Conservation (phyloP, 2,329 filamentous ascomycete genomes). For the Exophiala phaeomuriformis region DNA sequence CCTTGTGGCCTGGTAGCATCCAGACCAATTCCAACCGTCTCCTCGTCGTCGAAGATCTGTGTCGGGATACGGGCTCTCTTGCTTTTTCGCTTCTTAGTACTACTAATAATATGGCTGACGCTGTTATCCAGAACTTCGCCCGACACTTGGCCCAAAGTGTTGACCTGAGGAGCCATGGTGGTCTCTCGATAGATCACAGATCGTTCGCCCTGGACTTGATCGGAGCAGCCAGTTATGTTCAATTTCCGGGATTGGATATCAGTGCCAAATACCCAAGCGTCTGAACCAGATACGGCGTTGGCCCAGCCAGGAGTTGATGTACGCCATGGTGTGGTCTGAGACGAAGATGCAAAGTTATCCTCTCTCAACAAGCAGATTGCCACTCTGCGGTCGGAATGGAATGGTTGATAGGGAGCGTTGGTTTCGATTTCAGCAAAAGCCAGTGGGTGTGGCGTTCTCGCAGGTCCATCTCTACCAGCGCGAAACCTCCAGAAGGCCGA, state of each 20-base stretch:
- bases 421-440: slow-evolving; percentile 88
- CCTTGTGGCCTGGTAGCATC: neutral
- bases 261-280: slow-evolving; percentile 50
- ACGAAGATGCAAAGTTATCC: neutral
- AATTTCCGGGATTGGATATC: slow-evolving; percentile 35
- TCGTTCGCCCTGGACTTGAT: slow-evolving; percentile 3
- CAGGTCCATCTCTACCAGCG: slow-evolving; percentile 36
- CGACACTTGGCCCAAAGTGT: neutral
- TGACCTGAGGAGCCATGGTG: slow-evolving; percentile 4
- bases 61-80: slow-evolving; percentile 14
- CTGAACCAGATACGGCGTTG: slow-evolving; percentile 16
- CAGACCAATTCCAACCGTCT: neutral
- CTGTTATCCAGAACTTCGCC: slow-evolving; percentile 44
- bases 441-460: slow-evolving; percentile 48
- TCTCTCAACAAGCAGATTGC: slow-evolving; percentile 55
- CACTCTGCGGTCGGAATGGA: slow-evolving; percentile 84
- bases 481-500: slow-evolving; percentile 39
- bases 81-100: slow-evolving; percentile 63
- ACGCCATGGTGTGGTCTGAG: neutral
- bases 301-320: slow-evolving; percentile 4
- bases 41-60: slow-evolving; percentile 9
- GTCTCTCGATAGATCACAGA: slow-evolving; percentile 23
- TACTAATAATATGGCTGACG: slow-evolving; percentile 51
- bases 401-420: slow-evolving; percentile 89
- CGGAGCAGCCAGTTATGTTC: neutral